These are phyloP conservation scores for Saxispiralis lemnorum DNA, from an alignment of 495 filamentous ascomycete species.

Conservation along the genomic window DNA sequence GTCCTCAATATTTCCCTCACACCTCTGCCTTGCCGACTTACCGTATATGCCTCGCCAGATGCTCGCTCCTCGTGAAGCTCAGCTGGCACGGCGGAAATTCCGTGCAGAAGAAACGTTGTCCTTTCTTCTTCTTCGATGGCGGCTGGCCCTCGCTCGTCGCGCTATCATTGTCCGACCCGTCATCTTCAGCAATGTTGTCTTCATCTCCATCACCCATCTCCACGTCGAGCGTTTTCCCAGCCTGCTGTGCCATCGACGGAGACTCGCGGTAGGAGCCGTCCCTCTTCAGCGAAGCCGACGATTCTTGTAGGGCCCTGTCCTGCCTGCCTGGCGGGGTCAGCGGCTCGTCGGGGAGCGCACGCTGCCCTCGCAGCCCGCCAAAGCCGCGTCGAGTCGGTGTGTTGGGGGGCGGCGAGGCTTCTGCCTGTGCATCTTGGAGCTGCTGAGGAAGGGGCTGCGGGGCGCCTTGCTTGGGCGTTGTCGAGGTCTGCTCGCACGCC, in stretches of 20 bases:
- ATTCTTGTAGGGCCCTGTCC: slow-evolving; percentile 18
- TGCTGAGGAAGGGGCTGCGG: slow-evolving; percentile 20
- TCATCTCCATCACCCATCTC: slow-evolving; percentile 59
- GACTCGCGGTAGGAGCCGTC: slow-evolving; percentile 44
- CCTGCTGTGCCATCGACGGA: slow-evolving; percentile 26
- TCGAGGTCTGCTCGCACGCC: slow-evolving; percentile 43
- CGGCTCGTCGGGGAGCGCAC: slow-evolving; percentile 41
- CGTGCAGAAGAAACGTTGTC: slow-evolving; percentile 92
- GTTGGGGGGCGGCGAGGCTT: slow-evolving; percentile 22
- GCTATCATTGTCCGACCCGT: slow-evolving; percentile 63
- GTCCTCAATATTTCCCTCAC: slow-evolving; percentile 9
- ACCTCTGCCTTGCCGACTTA: slow-evolving; percentile 22
- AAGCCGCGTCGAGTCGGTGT: slow-evolving; percentile 50
- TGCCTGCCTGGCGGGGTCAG: slow-evolving; percentile 33
- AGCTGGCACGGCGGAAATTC: slow-evolving; percentile 87
- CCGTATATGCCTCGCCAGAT: slow-evolving; percentile 87
- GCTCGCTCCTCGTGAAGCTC: slow-evolving; percentile 92
- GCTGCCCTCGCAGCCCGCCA: slow-evolving; percentile 36
- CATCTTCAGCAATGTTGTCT: slow-evolving; percentile 55
- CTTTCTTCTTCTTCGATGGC: slow-evolving; percentile 83
- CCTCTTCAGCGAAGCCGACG: slow-evolving; percentile 30
- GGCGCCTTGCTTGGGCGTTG: slow-evolving; percentile 38
- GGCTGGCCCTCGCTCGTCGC: slow-evolving; percentile 47
- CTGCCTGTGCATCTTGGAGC: slow-evolving; percentile 17
- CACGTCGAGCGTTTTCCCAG: slow-evolving; percentile 28